phyloP scores from a whole-genome alignment of 1,139 yeast genomes.

The Saccharomyces pastorianus region DNA sequence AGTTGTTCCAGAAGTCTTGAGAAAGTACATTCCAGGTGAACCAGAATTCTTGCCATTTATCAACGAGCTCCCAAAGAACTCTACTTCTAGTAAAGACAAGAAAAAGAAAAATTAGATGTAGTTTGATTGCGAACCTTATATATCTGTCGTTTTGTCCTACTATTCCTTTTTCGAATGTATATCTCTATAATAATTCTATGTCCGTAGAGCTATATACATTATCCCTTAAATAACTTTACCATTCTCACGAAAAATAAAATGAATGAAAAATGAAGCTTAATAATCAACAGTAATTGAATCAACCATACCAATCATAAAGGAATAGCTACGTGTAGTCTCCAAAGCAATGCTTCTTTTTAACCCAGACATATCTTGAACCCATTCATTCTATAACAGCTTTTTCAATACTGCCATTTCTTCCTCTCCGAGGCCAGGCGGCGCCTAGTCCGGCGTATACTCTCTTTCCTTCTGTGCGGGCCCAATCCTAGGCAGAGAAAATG shows the following conservation, averaged over 20 bases:
- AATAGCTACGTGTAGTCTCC: not conserved
- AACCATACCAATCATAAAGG: not conserved
- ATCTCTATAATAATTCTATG: not conserved
- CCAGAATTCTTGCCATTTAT: slow-evolving; percentile 90
- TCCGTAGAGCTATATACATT: not conserved
- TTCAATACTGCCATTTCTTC: not conserved
- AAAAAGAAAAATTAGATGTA: not conserved
- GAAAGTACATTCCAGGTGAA: slow-evolving; percentile 95
- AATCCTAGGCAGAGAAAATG: not conserved
- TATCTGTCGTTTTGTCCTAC: not conserved
- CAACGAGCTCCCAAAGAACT: slow-evolving; percentile 89
- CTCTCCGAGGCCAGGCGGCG: not conserved
- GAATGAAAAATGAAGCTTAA: not conserved
- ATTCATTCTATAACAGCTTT: not conserved
- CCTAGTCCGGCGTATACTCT: not conserved
- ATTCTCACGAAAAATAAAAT: not conserved
- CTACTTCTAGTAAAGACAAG: slow-evolving; percentile 71
- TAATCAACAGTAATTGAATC: not conserved
- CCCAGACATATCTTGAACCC: not conserved
- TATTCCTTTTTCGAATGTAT: not conserved
- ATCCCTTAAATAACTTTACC: not conserved
- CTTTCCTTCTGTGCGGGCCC: not conserved
- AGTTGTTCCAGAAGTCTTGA: slow-evolving; percentile 85
- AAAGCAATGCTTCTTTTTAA: not conserved
- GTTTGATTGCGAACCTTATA: not conserved